phyloP scores from a whole-genome alignment of 2,329 filamentous ascomycete species.

The Malbranchea zuffiana region DNA sequence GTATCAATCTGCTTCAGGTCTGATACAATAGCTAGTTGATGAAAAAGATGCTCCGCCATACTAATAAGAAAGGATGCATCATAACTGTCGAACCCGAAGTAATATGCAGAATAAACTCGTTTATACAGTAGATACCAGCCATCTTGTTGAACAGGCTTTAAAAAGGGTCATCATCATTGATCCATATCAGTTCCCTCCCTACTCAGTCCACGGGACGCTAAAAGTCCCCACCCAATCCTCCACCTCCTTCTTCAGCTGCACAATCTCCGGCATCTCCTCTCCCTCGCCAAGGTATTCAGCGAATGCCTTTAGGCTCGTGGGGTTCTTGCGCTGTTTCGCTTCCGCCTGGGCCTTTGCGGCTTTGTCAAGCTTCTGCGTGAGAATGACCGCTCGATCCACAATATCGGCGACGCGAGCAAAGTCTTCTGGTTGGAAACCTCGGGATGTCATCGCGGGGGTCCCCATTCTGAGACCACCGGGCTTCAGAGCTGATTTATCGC shows the following conservation, averaged over 20 bases:
- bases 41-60: too few relatives aligned
- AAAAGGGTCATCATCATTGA: constrained; percentile 3
- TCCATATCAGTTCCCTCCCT: constrained; percentile 44
- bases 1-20: too few relatives aligned
- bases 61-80: too few relatives aligned
- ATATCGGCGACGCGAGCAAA: constrained; percentile 79
- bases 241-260: constrained; percentile 78
- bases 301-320: constrained; percentile 98
- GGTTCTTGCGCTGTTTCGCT: constrained; percentile 75
- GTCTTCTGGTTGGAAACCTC: constrained; percentile 81
- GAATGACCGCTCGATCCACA: constrained; percentile 70
- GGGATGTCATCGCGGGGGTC: constrained; percentile 93
- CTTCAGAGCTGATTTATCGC: constrained; percentile 84
- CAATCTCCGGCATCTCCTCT: constrained; percentile 73
- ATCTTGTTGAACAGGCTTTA: too few relatives aligned
- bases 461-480: constrained; percentile 90
- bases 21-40: too few relatives aligned
- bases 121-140: too few relatives aligned
- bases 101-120: too few relatives aligned
- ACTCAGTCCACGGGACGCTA: constrained; percentile 70
- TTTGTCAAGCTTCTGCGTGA: constrained; percentile 68
- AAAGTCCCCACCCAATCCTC: constrained; percentile 78
- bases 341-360: constrained; percentile 60
- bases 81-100: too few relatives aligned
- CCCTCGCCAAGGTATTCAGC: constrained; percentile 72